A percentile compares a stretch with the other conserved stretches of the same genome.
Conservation (phyloP, 768 basidiomycete species). For the Tylopilus felleus region DNA sequence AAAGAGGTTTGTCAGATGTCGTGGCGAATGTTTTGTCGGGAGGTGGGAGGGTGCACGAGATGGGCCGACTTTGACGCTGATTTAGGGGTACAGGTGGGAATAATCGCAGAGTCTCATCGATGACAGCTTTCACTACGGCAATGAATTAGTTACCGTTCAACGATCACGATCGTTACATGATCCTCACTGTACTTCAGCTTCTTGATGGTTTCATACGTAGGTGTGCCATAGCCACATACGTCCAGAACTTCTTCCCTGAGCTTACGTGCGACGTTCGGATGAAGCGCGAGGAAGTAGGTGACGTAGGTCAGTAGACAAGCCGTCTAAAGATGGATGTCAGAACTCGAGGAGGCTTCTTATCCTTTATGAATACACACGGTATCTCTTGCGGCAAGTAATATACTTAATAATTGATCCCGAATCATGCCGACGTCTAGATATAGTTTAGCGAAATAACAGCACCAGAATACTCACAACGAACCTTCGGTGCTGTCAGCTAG, state of each 20-base stretch:
- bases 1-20: constrained; percentile 41
- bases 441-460: constrained; percentile 4
- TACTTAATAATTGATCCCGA: constrained; percentile 73
- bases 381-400: constrained; percentile 75
- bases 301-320: constrained; percentile 66
- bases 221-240: constrained; percentile 48
- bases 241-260: constrained; percentile 61
- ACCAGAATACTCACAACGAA: constrained; percentile 25
- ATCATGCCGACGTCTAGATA: constrained; percentile 58
- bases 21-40: constrained; percentile 46
- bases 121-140: constrained; percentile 61
- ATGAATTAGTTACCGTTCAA: constrained; percentile 5
- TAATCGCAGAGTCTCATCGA: constrained; percentile 74
- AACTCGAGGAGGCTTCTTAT: background rate
- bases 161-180: background rate
- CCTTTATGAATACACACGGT: constrained; percentile 46
- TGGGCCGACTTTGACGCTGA: constrained; percentile 52
- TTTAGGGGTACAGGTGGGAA: constrained; percentile 81
- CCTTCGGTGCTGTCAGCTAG: constrained; percentile 64
- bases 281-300: constrained; percentile 64
- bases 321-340: constrained; percentile 41
- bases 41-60: constrained; percentile 48
- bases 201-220: constrained; percentile 56
- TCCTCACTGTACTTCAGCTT: constrained; percentile 62
- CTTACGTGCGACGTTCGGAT: constrained; percentile 52